Percentiles rank a stretch among this genome's conserved stretches.
Conservation (phyloP, 441 rosid genomes). For the Euphorbia corollata region DNA sequence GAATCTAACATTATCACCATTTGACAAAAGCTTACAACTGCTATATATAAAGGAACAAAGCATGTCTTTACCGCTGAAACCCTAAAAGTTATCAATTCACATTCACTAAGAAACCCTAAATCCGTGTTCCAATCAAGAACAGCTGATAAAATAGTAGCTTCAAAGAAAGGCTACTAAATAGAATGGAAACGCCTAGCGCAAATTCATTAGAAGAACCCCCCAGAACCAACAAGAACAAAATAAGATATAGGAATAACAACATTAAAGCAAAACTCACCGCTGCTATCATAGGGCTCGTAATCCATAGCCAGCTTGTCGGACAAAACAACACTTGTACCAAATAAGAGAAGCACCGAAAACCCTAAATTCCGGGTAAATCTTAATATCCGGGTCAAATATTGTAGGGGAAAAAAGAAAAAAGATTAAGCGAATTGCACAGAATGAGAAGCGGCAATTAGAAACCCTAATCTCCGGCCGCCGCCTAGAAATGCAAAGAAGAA, state of each 20-base stretch:
- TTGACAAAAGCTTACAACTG: not conserved
- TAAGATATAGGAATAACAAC: conserved; percentile 2
- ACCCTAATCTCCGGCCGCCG: not conserved
- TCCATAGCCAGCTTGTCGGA: conserved; percentile 43
- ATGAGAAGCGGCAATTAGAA: conserved; percentile 3
- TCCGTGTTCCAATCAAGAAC: not conserved
- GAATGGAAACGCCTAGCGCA: conserved; percentile 3
- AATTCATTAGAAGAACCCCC: not conserved
- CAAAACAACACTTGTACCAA: not conserved
- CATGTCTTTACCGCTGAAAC: not conserved
- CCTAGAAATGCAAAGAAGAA: not conserved
- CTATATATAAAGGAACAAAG: not conserved
- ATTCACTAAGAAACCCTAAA: conserved; percentile 8
- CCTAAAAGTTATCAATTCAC: not conserved
- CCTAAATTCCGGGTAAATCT: conserved; percentile 6
- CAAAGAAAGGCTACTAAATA: conserved; percentile 7
- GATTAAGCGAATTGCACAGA: not conserved
- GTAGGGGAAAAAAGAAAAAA: not conserved
- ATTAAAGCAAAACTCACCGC: conserved; percentile 42
- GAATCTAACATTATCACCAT: not conserved
- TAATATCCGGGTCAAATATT: not conserved
- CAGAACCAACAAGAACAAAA: conserved; percentile 17
- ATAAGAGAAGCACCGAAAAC: conserved; percentile 6
- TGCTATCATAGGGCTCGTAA: conserved; percentile 63
- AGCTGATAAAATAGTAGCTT: conserved; percentile 5